phyloP scores from a whole-genome alignment of 306 rosid species.

The Argentina anserina region DNA sequence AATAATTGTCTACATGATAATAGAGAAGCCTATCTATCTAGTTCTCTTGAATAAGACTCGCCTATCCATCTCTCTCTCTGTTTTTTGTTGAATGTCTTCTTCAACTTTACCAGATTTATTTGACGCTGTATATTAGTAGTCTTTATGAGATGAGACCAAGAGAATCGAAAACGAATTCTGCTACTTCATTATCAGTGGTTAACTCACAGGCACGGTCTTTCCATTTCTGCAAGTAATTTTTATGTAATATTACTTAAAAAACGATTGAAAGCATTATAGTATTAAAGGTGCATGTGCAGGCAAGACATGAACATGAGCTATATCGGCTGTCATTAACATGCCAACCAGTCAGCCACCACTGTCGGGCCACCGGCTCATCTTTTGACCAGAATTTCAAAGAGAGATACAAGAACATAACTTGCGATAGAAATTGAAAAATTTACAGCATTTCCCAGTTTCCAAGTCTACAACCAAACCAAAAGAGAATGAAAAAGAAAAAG shows the following conservation, averaged over 20 bases:
- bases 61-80: too few species aligned
- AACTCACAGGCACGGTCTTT: background rate
- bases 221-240: background rate
- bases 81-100: background rate
- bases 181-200: background rate
- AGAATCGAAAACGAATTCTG: background rate
- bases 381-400: background rate
- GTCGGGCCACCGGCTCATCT: background rate
- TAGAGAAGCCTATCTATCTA: too few species aligned
- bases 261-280: background rate
- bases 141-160: background rate
- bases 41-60: background rate
- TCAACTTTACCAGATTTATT: background rate
- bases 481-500: background rate
- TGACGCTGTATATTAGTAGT: background rate
- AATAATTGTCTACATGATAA: background rate
- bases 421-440: background rate
- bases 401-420: background rate
- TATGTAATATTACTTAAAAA: background rate
- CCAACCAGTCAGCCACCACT: slow-evolving; percentile 6
- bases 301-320: background rate
- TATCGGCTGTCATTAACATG: slow-evolving; percentile 4
- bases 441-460: background rate
- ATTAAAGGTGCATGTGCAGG: slow-evolving; percentile 6
- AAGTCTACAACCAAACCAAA: background rate